A percentile compares a stretch with the other conserved stretches of the same genome.
phyloP scores from a whole-genome alignment of 495 filamentous ascomycete species.

The Penicillium desertorum region DNA sequence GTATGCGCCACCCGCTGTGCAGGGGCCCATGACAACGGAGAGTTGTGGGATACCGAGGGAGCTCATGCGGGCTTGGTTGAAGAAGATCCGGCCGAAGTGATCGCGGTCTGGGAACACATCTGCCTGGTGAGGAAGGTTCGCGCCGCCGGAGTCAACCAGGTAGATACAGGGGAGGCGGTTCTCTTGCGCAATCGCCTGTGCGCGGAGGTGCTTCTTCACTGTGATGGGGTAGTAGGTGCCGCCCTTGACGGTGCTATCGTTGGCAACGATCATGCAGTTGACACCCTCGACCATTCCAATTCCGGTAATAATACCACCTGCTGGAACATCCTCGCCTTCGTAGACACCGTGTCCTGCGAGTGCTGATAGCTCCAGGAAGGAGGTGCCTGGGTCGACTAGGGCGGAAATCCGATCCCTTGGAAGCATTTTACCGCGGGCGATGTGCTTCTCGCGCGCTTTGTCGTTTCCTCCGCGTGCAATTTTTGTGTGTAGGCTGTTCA shows the following conservation, averaged over 20 bases:
- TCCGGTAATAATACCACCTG: constrained; percentile 90
- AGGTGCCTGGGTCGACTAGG: constrained; percentile 82
- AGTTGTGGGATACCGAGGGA: constrained; percentile 87
- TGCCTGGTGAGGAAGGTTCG: constrained; percentile 92
- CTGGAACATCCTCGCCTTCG: constrained; percentile 77
- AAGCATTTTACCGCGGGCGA: constrained; percentile 89
- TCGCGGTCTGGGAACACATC: constrained; percentile 96
- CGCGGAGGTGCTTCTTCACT: constrained; percentile 94
- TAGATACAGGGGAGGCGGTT: constrained; percentile 90
- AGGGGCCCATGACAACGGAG: constrained; percentile 96
- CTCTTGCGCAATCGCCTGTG: constrained; percentile 86
- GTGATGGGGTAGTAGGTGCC: constrained; percentile 98
- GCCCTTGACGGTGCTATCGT: constrained; percentile 98
- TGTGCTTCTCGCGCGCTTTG: constrained; percentile 87
- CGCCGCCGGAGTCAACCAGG: constrained; percentile 93
- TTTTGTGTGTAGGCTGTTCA: constrained; percentile 66
- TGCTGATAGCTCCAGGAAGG: constrained; percentile 87
- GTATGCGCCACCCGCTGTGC: constrained; percentile 93
- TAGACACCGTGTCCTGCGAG: constrained; percentile 88
- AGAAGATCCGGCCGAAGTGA: constrained; percentile 97
- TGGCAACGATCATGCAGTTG: constrained; percentile 90
- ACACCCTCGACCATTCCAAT: constrained; percentile 90
- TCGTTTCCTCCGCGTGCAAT: constrained; percentile 74
- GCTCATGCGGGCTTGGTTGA: constrained; percentile 90
- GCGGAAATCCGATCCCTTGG: constrained; percentile 86